phyloP scores from a whole-genome alignment of 371 early-diverging fungal genomes.

The Entomophthora muscae region DNA sequence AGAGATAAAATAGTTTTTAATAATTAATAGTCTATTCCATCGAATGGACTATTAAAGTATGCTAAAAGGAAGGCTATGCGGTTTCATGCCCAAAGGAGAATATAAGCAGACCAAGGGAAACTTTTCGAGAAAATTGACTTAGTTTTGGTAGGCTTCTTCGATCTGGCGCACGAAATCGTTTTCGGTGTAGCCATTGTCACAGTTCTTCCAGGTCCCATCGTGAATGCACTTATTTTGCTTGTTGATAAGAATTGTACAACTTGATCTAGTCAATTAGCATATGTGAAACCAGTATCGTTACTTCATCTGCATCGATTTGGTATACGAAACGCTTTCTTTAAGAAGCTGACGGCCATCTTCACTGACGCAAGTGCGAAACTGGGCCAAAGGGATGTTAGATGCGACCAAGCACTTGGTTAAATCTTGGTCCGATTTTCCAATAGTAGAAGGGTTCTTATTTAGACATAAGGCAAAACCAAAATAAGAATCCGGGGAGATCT shows the following conservation, averaged over 20 bases:
- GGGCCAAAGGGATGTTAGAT: neutral
- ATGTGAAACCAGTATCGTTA: neutral
- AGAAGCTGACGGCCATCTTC: neutral
- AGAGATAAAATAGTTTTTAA: too few relatives aligned
- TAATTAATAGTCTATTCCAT: too few relatives aligned
- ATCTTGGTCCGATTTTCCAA: neutral
- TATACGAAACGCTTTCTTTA: neutral
- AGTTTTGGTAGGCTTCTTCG: neutral
- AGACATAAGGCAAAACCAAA: neutral
- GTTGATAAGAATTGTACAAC: slow-evolving; percentile 3
- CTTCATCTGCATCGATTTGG: neutral
- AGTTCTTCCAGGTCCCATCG: slow-evolving; percentile 3
- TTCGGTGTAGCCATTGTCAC: neutral
- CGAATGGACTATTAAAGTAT: too few relatives aligned
- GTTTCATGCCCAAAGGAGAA: too few relatives aligned
- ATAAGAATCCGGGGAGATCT: neutral
- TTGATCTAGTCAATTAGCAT: too few relatives aligned
- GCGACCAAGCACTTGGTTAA: neutral
- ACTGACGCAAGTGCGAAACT: neutral
- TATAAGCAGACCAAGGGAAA: too few relatives aligned
- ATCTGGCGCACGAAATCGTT: slow-evolving; percentile 5
- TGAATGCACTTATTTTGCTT: neutral
- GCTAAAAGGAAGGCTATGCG: too few relatives aligned
- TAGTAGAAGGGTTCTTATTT: neutral
- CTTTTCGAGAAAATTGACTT: too few relatives aligned